Conservation (phyloP, 352 stramenopile genomes). For the Phytophthora pistaciae region DNA sequence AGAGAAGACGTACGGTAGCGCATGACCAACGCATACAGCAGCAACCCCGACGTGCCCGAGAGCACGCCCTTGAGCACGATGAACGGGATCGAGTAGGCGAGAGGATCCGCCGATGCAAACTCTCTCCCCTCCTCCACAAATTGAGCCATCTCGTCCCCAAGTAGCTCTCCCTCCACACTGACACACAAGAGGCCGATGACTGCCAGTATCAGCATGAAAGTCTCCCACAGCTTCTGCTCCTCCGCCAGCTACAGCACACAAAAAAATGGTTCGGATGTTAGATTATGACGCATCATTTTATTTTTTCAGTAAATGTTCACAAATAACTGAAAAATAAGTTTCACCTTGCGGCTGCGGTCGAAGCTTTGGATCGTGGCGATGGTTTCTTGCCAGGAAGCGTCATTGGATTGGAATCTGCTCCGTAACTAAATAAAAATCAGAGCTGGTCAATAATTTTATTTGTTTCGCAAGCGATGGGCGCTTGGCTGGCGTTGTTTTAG, state of each 20-base stretch:
- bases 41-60: slow-evolving; percentile 38
- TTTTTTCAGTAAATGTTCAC: not conserved
- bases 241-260: slow-evolving; percentile 26
- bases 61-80: slow-evolving; percentile 53
- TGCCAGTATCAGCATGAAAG: slow-evolving; percentile 51
- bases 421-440: slow-evolving; percentile 15
- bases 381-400: slow-evolving; percentile 37
- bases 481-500: not conserved
- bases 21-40: slow-evolving; percentile 46
- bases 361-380: slow-evolving; percentile 49
- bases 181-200: slow-evolving; percentile 46
- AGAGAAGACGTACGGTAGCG: slow-evolving; percentile 65
- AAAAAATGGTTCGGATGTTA: not conserved
- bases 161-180: slow-evolving; percentile 61
- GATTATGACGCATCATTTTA: not conserved
- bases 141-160: slow-evolving; percentile 47
- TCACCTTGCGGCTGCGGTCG: slow-evolving; percentile 44
- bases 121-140: slow-evolving; percentile 17
- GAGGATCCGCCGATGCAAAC: slow-evolving; percentile 17
- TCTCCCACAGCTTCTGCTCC: slow-evolving; percentile 44
- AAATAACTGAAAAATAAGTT: not conserved
- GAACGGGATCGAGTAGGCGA: slow-evolving; percentile 34
- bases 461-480: not conserved
- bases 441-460: not conserved
- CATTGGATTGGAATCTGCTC: slow-evolving; percentile 34